Evolutionary conservation across 176 grass and related monocot species (phyloP).

Genomic region (Phragmites australis): DNA sequence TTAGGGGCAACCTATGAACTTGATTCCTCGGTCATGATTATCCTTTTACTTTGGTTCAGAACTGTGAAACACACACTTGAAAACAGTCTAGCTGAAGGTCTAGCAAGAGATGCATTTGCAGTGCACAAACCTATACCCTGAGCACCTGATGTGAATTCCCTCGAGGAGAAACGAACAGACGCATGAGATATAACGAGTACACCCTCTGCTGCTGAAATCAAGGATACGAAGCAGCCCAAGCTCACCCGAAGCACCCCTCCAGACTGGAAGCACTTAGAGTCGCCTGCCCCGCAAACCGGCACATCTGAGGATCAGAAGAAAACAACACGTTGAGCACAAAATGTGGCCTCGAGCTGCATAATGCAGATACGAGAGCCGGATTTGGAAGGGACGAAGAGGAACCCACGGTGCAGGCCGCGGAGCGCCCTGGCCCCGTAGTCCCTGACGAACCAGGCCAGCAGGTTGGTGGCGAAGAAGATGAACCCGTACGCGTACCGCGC

Average conservation of each 20-base stretch:
- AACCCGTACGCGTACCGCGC: conserved; percentile 76
- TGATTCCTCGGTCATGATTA: not conserved
- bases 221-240: conserved; percentile 93
- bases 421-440: conserved; percentile 86
- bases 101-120: not conserved
- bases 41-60: not conserved
- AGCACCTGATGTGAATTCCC: not conserved
- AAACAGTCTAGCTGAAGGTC: not conserved
- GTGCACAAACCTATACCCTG: not conserved
- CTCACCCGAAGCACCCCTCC: conserved; percentile 82
- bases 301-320: conserved; percentile 54
- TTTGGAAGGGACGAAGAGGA: not conserved
- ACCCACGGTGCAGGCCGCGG: conserved; percentile 63
- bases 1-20: not conserved
- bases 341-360: not conserved
- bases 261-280: conserved; percentile 66
- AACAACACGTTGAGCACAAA: not conserved
- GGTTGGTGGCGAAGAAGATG: conserved; percentile 87
- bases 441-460: conserved; percentile 91
- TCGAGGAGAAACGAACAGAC: not conserved
- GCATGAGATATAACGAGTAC: no score
- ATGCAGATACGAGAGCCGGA: not conserved
- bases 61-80: not conserved
- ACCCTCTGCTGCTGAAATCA: not conserved
- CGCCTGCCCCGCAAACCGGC: conserved; percentile 61